Evolutionary conservation across 2,329 filamentous ascomycete species (phyloP).

Genomic region (Penicillium sumatraense): DNA sequence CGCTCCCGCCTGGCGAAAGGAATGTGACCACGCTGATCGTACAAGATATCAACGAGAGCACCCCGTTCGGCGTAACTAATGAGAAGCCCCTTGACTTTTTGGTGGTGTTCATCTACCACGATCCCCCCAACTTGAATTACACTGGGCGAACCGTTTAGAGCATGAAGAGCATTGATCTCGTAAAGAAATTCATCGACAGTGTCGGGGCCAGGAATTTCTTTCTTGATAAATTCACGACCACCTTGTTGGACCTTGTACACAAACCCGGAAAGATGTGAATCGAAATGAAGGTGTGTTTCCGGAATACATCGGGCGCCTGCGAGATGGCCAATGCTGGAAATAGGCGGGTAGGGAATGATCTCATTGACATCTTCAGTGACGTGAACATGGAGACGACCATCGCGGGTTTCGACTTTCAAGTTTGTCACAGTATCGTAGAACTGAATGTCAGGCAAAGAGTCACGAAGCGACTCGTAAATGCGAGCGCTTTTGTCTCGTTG

Average conservation of each 20-base stretch:
- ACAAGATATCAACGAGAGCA: slow-evolving; percentile 87
- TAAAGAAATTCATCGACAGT: slow-evolving; percentile 97
- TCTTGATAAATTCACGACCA: slow-evolving; percentile 80
- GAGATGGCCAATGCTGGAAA: slow-evolving; percentile 75
- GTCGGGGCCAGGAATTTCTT: slow-evolving; percentile 95
- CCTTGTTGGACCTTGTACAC: slow-evolving; percentile 87
- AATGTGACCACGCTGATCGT: slow-evolving; percentile 69
- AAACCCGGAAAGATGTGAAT: slow-evolving; percentile 93
- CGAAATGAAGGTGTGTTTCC: slow-evolving; percentile 80
- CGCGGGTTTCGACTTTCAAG: slow-evolving; percentile 85
- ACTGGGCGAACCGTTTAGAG: slow-evolving; percentile 70
- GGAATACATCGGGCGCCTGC: slow-evolving; percentile 54
- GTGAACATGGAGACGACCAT: slow-evolving; percentile 89
- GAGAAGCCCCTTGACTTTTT: slow-evolving; percentile 82
- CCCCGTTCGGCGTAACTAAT: slow-evolving; percentile 87
- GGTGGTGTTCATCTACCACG: slow-evolving; percentile 76
- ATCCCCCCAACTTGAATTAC: slow-evolving; percentile 88
- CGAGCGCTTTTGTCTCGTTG: slow-evolving; percentile 91
- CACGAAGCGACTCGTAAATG: slow-evolving; percentile 92
- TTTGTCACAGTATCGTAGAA: slow-evolving; percentile 98
- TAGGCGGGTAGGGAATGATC: slow-evolving; percentile 82
- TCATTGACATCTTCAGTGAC: slow-evolving; percentile 98
- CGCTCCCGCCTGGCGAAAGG: slow-evolving; percentile 76
- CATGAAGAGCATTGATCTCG: slow-evolving; percentile 92
- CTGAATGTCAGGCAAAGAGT: slow-evolving; percentile 89